Evolutionary conservation across 2,329 filamentous ascomycete species (phyloP).

Genomic region (Acarospora socialis): DNA sequence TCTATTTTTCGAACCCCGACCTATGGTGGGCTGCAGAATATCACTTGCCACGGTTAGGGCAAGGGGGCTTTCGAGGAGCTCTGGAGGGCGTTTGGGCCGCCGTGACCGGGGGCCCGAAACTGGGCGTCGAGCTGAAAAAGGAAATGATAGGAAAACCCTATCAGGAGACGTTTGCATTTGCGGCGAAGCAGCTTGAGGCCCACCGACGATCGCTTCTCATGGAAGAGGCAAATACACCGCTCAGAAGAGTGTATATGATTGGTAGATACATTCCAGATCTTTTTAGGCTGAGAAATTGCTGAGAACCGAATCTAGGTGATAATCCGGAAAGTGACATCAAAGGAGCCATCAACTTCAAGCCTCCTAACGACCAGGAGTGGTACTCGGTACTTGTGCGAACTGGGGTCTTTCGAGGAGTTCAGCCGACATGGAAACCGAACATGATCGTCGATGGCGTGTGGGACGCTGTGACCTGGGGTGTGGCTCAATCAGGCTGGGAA

Average conservation of each 20-base stretch:
- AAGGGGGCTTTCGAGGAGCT: conserved; percentile 77
- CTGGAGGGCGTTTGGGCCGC: conserved; percentile 66
- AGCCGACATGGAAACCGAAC: conserved; percentile 47
- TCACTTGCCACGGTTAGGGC: conserved; percentile 73
- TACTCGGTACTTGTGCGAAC: conserved; percentile 62
- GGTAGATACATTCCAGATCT: conserved; percentile 32
- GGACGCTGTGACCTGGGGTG: conserved; percentile 62
- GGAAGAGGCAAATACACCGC: conserved; percentile 18
- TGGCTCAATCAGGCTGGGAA: conserved; percentile 38
- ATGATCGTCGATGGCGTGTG: conserved; percentile 60
- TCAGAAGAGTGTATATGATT: conserved; percentile 81
- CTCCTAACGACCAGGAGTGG: conserved; percentile 58
- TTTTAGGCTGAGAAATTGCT: conserved; percentile 28
- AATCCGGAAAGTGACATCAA: conserved; percentile 82
- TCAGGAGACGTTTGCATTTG: conserved; percentile 64
- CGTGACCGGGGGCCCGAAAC: conserved; percentile 44
- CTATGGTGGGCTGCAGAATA: conserved; percentile 78
- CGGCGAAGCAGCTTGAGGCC: conserved; percentile 55
- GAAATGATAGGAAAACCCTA: conserved; percentile 74
- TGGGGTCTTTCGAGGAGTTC: conserved; percentile 52
- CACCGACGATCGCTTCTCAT: conserved; percentile 41
- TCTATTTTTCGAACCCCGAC: conserved; percentile 87
- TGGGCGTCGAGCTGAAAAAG: conserved; percentile 44
- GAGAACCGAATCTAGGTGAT: conserved; percentile 29
- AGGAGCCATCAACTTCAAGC: conserved; percentile 65